Evolutionary conservation across 2,329 filamentous ascomycete genomes (phyloP).

Genomic region (Penicillium sp.): DNA sequence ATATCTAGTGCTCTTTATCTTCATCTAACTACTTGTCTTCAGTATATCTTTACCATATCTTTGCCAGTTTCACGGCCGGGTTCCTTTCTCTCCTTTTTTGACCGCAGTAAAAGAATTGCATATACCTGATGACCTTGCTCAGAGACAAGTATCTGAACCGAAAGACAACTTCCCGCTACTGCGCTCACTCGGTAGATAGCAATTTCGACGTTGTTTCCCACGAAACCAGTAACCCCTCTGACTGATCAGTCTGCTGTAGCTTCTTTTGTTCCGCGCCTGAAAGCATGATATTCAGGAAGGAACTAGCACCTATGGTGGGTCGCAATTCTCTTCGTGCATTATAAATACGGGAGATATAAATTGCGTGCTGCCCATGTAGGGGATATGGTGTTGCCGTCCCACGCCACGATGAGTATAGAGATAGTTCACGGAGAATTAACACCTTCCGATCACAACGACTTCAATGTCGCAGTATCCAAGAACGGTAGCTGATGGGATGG

Average conservation of each 20-base stretch:
- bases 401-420: background rate
- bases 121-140: background rate
- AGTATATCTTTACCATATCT: background rate
- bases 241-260: background rate
- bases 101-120: too few species aligned
- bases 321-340: too few species aligned
- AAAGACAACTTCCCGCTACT: background rate
- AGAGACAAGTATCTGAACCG: background rate
- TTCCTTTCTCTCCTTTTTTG: background rate
- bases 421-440: background rate
- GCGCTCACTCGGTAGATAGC: background rate
- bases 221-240: background rate
- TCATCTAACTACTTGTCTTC: too few species aligned
- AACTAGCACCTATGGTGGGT: too few species aligned
- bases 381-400: background rate
- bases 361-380: background rate
- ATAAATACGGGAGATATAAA: background rate
- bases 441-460: background rate
- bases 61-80: too few species aligned
- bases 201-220: background rate
- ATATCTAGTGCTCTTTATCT: background rate
- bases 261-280: background rate
- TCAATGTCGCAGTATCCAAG: background rate
- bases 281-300: too few species aligned
- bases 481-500: background rate